Evolutionary conservation across 2,329 filamentous ascomycete species (phyloP).

Genomic region (Acarospora socialis): DNA sequence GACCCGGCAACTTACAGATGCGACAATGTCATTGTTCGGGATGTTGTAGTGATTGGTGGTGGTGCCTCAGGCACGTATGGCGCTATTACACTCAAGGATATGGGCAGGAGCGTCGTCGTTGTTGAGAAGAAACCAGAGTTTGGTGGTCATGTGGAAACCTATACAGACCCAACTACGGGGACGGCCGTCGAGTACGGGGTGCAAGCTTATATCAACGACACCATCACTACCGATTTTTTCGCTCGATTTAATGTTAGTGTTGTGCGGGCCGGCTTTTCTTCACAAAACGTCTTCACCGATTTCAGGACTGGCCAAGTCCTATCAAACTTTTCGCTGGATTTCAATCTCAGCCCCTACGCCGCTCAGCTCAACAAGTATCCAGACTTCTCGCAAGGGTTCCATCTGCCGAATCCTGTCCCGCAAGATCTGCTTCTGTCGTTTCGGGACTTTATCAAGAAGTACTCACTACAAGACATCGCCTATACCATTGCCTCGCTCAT

Average conservation of each 20-base stretch:
- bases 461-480: conserved; percentile 18
- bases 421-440: conserved; percentile 21
- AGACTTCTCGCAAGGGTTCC: conserved; percentile 17
- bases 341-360: conserved; percentile 16
- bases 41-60: conserved; percentile 26
- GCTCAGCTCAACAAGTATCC: conserved; percentile 19
- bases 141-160: conserved; percentile 23
- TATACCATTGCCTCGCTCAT: conserved; percentile 14
- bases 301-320: conserved; percentile 4
- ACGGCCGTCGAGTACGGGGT: background rate
- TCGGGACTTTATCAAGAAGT: conserved; percentile 22
- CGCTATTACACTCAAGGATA: conserved; percentile 26
- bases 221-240: conserved; percentile 31
- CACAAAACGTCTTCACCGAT: background rate
- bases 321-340: background rate
- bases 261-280: background rate
- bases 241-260: conserved; percentile 29
- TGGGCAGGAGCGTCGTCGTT: conserved; percentile 24
- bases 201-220: conserved; percentile 25
- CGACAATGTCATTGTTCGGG: conserved; percentile 1
- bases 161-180: background rate
- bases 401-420: conserved; percentile 21
- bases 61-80: conserved; percentile 29
- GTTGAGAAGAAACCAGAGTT: conserved; percentile 26
- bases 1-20: too few relatives aligned